Base-by-base conservation (phyloP, 768 basidiomycete species). In the Clitopilus hobsonii region DNA sequence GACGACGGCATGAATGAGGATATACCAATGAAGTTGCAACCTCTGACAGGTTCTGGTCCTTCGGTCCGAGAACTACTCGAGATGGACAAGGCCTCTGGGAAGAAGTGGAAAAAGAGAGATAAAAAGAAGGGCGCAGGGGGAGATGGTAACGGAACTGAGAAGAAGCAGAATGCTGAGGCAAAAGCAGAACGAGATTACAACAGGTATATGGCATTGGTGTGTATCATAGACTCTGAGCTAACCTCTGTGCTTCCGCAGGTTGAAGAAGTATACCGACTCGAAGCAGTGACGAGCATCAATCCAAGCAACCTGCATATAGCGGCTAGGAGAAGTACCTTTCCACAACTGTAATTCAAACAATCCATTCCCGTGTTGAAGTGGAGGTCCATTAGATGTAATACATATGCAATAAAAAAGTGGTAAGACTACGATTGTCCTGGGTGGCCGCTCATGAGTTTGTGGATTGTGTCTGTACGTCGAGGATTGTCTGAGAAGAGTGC, bases 401-500 rank as follows among this genome's bases (percentile, higher is more conserved):
- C 32, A 14, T 26, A 56, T 28, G 4, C 26, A 38, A 54, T 18
- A 32, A 13, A 48, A n/a, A 25, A 25, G 18, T 22, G 29, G 28
- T 32, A 53, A 58, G n/a, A 63, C 25, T 58, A 57, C 28, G 56
- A 55, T 47, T 61, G 55, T 20, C 61, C 54, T 50, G 86, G 80
- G 67, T 87, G 86, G 18, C 86, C 85, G 38, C 70, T 75, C 64
- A 78, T 69, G 36, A 94, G 70, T 71, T 86, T 92, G 58, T 85
- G 83, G 62, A 97, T 88, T 3, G 89, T 91, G 60, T 80, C 85
- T 52, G 90, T 82, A 71, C 95, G 81, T 67, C 94, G 70, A 30
- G 82, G 78, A 8, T 89, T 92, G 67, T 96, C 94, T 23, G 92
- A 88, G 67, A 98, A 98, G 48, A 98, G 75, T 0, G 94, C 94